Conservation (phyloP, 2,329 filamentous ascomycete genomes). For the Ascochyta rabiei region DNA sequence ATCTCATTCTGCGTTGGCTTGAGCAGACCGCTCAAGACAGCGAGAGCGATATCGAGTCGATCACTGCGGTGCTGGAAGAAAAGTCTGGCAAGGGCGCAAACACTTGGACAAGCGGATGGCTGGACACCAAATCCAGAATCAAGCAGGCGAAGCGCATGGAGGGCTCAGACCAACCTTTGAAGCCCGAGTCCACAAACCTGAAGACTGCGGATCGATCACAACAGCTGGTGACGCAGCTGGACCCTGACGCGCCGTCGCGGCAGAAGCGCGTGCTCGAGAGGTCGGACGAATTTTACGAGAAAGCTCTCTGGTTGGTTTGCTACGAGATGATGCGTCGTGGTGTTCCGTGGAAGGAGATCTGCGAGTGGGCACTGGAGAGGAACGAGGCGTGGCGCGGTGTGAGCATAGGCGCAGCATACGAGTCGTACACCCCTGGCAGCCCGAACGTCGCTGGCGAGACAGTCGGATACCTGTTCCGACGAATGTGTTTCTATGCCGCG, state of each 20-base stretch:
- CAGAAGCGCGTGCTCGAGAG: constrained; percentile 78
- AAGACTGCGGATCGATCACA: constrained; percentile 55
- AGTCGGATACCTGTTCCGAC: constrained; percentile 68
- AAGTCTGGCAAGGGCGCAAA: constrained; percentile 67
- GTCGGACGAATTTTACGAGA: constrained; percentile 87
- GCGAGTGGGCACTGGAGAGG: constrained; percentile 83
- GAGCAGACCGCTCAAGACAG: constrained; percentile 74
- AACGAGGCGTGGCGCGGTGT: constrained; percentile 90
- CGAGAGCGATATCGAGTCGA: constrained; percentile 73
- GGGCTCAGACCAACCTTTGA: constrained; percentile 34
- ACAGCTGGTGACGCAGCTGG: constrained; percentile 81
- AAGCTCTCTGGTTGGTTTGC: constrained; percentile 89
- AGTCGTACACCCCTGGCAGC: constrained; percentile 49
- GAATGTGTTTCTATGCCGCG: constrained; percentile 76
- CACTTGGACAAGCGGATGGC: constrained; percentile 88
- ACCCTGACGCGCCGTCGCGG: constrained; percentile 86
- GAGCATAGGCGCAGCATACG: constrained; percentile 74
- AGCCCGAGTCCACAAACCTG: constrained; percentile 54
- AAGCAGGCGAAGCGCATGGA: constrained; percentile 86
- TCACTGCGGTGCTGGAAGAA: constrained; percentile 73
- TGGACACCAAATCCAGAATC: constrained; percentile 87
- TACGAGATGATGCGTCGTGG: constrained; percentile 91
- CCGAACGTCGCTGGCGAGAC: constrained; percentile 48
- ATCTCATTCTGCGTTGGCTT: constrained; percentile 83
- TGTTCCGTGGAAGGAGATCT: constrained; percentile 73